phyloP scores from a whole-genome alignment of 306 rosid species.

The Prunus campanulata region DNA sequence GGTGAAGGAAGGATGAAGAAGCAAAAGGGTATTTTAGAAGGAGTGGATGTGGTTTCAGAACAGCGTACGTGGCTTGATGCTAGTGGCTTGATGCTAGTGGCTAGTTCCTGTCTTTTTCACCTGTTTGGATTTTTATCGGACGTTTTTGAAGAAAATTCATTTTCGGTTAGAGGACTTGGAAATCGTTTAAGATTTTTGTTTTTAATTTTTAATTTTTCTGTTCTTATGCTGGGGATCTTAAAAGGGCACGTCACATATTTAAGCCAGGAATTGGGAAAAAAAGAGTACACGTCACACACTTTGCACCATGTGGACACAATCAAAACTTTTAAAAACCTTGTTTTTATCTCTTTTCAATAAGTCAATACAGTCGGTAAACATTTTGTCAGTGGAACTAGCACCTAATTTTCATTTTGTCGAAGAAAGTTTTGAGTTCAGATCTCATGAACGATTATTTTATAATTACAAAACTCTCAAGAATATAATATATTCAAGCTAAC shows the following conservation, averaged over 20 bases:
- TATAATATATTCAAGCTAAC: too few species aligned
- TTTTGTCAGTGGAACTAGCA: too few species aligned
- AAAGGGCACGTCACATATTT: background rate
- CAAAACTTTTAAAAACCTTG: too few species aligned
- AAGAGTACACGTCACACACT: too few species aligned
- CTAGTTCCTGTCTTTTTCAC: background rate
- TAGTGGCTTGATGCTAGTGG: slow-evolving; percentile 37
- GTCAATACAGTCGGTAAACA: too few species aligned
- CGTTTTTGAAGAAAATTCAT: background rate
- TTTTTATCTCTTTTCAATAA: too few species aligned
- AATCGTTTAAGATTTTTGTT: background rate
- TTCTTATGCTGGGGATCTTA: slow-evolving; percentile 3
- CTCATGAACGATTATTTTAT: too few species aligned
- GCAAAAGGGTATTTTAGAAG: slow-evolving; percentile 22
- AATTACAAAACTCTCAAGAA: too few species aligned
- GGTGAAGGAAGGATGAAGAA: background rate
- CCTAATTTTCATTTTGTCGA: too few species aligned
- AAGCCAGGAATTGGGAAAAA: too few species aligned
- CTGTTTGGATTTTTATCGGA: background rate
- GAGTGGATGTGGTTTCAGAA: slow-evolving; percentile 59
- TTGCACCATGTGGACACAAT: too few species aligned
- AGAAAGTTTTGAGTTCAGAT: too few species aligned
- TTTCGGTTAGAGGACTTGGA: background rate
- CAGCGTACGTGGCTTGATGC: slow-evolving; percentile 55
- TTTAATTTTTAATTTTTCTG: background rate